Evolutionary conservation across 1,284 basidiomycete species (phyloP), one percentile per base, ranked within the genome.

Genomic region (Cutaneotrichosporon daszewskae): DNA sequence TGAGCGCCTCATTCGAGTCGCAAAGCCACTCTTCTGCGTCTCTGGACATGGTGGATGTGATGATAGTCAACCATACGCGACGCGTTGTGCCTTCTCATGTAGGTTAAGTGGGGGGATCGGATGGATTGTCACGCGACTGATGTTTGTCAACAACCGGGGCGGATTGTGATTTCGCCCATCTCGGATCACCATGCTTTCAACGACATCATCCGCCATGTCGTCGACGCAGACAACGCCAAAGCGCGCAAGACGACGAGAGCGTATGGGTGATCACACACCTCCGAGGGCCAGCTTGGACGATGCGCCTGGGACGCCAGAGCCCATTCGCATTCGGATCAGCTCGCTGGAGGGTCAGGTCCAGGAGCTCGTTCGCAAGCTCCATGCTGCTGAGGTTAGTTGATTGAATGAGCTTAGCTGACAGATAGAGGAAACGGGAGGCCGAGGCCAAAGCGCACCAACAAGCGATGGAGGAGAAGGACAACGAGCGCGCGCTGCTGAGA

Each of bases 1-100:
- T 73, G 13, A 90, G 70, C 1, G 83, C 83, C 51, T 85, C 79
- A 60, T 84, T 92, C n/a, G 88, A 80, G 71, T 86, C 64, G 9
- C 58, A 49, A 17, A 72, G 49, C 69, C 70, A 74, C 26, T 60
- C 53, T 7, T 41, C 39, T 22, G 20, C 29, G 32, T 19, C 24
- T 11, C n/a, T 19, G 25, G 37, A 23, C 39, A 41, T 40, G 14
- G 7, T 40, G 27, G 13, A 38, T 5, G 27, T 9, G 16, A 33
- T 18, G 37, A 28, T 38, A n/a, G n/a, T n/a, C n/a, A n/a, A n/a
- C n/a, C n/a, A n/a, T n/a, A n/a, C n/a, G n/a, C n/a, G n/a, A n/a
- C n/a, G n/a, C n/a, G n/a, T n/a, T n/a, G n/a, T n/a, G n/a, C n/a
- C n/a, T n/a, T n/a, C n/a, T n/a, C n/a, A n/a, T n/a, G n/a, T n/a